phyloP scores from a whole-genome alignment of 176 grass and related monocot genomes.

The Phragmites australis region DNA sequence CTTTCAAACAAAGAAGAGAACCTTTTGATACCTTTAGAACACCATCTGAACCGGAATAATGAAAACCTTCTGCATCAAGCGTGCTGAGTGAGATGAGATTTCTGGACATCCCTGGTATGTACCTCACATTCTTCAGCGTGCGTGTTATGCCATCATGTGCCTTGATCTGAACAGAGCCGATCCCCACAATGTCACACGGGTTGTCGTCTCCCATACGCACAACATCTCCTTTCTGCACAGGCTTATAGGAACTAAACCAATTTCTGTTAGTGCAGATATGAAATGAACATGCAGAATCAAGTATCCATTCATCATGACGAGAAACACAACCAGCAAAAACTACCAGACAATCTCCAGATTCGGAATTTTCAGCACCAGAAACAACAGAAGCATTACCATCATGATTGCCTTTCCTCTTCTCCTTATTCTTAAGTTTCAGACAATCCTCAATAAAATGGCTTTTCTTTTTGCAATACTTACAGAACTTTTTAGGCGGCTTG shows the following conservation, averaged over 20 bases:
- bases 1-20: background rate
- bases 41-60: background rate
- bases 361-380: background rate
- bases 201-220: background rate
- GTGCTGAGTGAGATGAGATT: constrained; percentile 35
- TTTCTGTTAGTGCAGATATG: background rate
- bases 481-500: background rate
- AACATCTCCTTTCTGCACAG: background rate
- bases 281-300: constrained; percentile 18
- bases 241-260: constrained; percentile 5
- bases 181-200: background rate
- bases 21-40: background rate
- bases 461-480: constrained; percentile 22
- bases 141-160: background rate
- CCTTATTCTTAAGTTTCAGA: constrained; percentile 20
- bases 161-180: constrained; percentile 9
- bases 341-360: background rate
- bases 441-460: background rate
- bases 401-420: background rate
- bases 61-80: constrained; percentile 1
- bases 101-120: background rate
- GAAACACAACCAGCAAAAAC: no score
- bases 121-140: background rate
- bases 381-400: background rate
- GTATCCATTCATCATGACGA: background rate